Percentiles rank a stretch among this genome's conserved stretches.
phyloP scores from a whole-genome alignment of 2,329 filamentous ascomycete genomes.

The Fusarium ambrosium region DNA sequence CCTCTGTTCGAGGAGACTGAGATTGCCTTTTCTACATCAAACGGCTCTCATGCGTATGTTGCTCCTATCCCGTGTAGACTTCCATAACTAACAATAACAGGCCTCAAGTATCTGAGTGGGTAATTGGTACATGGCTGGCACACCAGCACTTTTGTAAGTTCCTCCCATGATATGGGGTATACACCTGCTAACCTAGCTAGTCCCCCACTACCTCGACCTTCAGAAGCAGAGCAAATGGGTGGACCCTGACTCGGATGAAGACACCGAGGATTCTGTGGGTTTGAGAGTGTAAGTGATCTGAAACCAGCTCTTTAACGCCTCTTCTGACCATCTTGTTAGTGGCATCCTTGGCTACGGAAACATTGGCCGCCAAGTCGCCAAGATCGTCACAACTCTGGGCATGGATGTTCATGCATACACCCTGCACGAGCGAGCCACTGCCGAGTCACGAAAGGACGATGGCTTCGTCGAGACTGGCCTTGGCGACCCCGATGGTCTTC shows the following conservation, averaged over 20 bases:
- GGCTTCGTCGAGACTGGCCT: slow-evolving; percentile 78
- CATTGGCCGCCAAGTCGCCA: slow-evolving; percentile 66
- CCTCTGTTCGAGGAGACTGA: slow-evolving; percentile 12
- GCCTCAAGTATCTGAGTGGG: neutral
- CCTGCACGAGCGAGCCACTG: slow-evolving; percentile 73
- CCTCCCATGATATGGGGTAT: neutral
- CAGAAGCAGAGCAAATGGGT: slow-evolving; percentile 28
- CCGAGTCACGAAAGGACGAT: slow-evolving; percentile 72
- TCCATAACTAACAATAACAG: neutral
- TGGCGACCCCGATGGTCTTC: slow-evolving; percentile 62
- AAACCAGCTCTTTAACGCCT: neutral
- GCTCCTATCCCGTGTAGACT: neutral
- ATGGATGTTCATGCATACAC: slow-evolving; percentile 83
- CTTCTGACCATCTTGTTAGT: slow-evolving; percentile 41
- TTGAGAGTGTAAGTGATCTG: slow-evolving; percentile 11
- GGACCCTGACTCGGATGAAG: slow-evolving; percentile 18
- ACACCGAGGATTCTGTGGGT: slow-evolving; percentile 35
- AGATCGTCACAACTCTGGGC: slow-evolving; percentile 73
- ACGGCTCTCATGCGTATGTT: slow-evolving; percentile 10
- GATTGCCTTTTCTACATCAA: slow-evolving; percentile 16
- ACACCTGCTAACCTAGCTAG: slow-evolving; percentile 21
- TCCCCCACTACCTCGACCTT: slow-evolving; percentile 27
- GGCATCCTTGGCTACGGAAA: slow-evolving; percentile 67
- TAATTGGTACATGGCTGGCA: neutral
- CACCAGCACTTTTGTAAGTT: neutral